A percentile compares a stretch with the other conserved stretches of the same genome.
These are phyloP conservation scores for Coemansia sp. DNA, from an alignment of 192 early-diverging fungal genomes.

Conservation along the genomic window DNA sequence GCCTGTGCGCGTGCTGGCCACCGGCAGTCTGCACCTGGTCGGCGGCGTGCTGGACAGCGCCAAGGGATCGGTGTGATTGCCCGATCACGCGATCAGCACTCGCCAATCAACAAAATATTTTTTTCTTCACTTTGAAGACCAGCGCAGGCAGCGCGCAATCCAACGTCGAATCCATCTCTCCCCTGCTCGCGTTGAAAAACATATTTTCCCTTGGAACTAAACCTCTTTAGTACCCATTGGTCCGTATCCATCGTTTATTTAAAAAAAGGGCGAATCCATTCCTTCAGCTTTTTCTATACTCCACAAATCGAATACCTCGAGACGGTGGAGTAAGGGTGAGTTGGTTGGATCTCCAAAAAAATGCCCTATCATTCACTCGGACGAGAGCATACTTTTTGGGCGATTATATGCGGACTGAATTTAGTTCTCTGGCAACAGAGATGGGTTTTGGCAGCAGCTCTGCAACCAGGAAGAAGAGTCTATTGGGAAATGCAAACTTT, in stretches of 20 bases:
- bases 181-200: not conserved
- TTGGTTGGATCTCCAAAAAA: conserved; percentile 17
- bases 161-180: not conserved
- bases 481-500: no score
- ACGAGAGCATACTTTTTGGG: not conserved
- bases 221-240: not conserved
- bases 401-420: not conserved
- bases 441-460: conserved; percentile 1
- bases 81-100: no score
- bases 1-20: conserved; percentile 67
- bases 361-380: no score
- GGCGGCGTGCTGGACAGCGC: conserved; percentile 71
- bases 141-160: no score
- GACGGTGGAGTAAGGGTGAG: conserved; percentile 8
- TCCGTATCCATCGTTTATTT: not conserved
- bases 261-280: conserved; percentile 5
- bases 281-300: conserved; percentile 4
- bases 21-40: conserved; percentile 89
- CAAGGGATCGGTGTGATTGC: conserved; percentile 37
- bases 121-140: no score
- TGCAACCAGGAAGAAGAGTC: no score
- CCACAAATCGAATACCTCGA: not conserved
- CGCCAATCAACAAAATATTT: no score
- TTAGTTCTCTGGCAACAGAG: no score
- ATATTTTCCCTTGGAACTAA: no score